Conservation (phyloP, 192 early-diverging fungal genomes). For the Entomortierella lignicola region DNA sequence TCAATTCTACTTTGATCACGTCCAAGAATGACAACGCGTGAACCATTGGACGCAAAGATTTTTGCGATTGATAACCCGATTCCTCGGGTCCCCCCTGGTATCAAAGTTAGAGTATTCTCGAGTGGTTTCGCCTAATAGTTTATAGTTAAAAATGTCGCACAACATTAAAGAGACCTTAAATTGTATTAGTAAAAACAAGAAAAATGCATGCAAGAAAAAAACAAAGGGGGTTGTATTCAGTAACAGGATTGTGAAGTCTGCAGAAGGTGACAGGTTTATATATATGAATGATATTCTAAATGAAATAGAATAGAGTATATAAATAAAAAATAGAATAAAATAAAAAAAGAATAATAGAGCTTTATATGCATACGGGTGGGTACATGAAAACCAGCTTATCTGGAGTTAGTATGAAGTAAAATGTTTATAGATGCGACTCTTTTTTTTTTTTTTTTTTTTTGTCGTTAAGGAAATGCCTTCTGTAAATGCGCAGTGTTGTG, state of each 20-base stretch:
- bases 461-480: no score
- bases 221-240: not conserved
- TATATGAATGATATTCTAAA: no score
- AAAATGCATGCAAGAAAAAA: not conserved
- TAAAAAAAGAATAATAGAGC: not conserved
- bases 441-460: no score
- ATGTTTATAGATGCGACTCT: not conserved
- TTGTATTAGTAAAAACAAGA: no score
- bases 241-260: no score
- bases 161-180: no score
- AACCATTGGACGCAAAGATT: constrained; percentile 70
- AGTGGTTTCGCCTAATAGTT: constrained; percentile 21
- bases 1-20: constrained; percentile 56
- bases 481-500: no score
- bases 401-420: constrained; percentile 2
- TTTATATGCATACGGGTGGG: not conserved
- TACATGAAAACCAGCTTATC: not conserved
- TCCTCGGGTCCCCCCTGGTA: constrained; percentile 84
- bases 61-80: constrained; percentile 77
- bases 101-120: constrained; percentile 34
- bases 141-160: not conserved
- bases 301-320: no score
- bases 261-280: no score
- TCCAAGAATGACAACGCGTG: constrained; percentile 66
- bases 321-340: not conserved